Evolutionary conservation across 768 basidiomycete species (phyloP), one percentile per base, ranked within the genome.

Genomic region (Kwoniella dendrophila): DNA sequence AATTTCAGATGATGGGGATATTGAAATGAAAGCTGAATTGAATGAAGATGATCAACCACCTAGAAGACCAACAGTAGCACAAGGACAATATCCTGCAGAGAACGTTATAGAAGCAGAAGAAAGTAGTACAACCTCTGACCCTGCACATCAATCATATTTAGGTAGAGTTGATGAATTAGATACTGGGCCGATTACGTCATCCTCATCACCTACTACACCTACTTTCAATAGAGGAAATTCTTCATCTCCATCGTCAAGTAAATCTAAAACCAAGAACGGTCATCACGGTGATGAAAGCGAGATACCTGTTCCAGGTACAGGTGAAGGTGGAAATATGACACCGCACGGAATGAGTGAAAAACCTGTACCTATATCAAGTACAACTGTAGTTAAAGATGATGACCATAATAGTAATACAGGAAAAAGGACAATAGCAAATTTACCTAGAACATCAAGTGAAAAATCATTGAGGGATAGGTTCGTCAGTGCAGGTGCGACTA

Each of bases 161-260:
- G 78, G 78, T 14, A 51, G 73, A 56, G 79, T 80, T 10, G 79
- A 80, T 55, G 79, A 80, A 49, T 66, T 80, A 43, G 79, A 80
- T 62, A 74, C 78, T 0, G 79, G 79, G 18, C 75, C 76, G 1
- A 40, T 74, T 32, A 41, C 43, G 4, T 61, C 52, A 8, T 32
- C 54, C 32, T 43, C 53, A 16, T 20, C 57, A 4, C 27, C 41
- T 50, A 24, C 57, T 22, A 29, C 47, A 26, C 40, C 50, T 14
- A 18, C 18, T 27, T 26, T 24, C 22, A n/a, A 10, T 3, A 44
- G 24, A 18, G 43, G 20, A 20, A 24, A 7, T 8, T 41, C 47
- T 29, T 45, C 57, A 32, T 50, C 63, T 18, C 43, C 67, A 14
- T 44, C 64, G 44, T 26, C 53, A 55, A 47, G 22, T 38, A 32